Conservation (phyloP, 805 yeast genomes). For the Yamadazyma olivae region DNA sequence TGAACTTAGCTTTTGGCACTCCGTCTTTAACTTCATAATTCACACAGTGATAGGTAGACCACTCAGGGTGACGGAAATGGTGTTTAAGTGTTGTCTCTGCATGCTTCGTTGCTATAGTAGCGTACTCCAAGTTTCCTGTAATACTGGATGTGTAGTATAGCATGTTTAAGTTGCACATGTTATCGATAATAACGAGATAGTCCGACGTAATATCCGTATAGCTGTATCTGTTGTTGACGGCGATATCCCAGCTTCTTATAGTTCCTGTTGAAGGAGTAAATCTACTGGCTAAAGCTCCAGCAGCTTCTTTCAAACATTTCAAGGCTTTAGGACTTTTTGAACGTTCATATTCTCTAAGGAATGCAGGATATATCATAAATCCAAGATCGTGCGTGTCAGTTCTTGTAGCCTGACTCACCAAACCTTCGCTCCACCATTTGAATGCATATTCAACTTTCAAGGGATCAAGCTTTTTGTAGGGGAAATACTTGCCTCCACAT, state of each 20-base stretch:
- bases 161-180: too few species aligned
- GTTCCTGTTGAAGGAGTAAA: slow-evolving; percentile 17
- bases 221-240: slow-evolving; percentile 14
- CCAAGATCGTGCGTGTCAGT: slow-evolving; percentile 27
- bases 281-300: slow-evolving; percentile 22
- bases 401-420: slow-evolving; percentile 10
- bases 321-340: slow-evolving; percentile 13
- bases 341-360: slow-evolving; percentile 18
- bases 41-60: too few species aligned
- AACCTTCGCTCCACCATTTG: slow-evolving; percentile 13
- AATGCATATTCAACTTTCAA: slow-evolving; percentile 11
- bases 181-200: too few species aligned
- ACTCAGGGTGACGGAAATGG: too few species aligned
- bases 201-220: slow-evolving; percentile 13
- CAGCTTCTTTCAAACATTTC: slow-evolving; percentile 19
- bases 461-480: too few species aligned
- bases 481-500: slow-evolving; percentile 2
- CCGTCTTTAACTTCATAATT: too few species aligned
- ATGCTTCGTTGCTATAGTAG: too few species aligned
- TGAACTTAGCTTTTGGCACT: too few species aligned
- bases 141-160: too few species aligned
- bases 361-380: slow-evolving; percentile 21
- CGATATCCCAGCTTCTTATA: slow-evolving; percentile 24
- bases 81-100: too few species aligned
- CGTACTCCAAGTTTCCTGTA: too few species aligned